Conservation (phyloP, 2,329 filamentous ascomycete genomes). For the Fusarium continuum region DNA sequence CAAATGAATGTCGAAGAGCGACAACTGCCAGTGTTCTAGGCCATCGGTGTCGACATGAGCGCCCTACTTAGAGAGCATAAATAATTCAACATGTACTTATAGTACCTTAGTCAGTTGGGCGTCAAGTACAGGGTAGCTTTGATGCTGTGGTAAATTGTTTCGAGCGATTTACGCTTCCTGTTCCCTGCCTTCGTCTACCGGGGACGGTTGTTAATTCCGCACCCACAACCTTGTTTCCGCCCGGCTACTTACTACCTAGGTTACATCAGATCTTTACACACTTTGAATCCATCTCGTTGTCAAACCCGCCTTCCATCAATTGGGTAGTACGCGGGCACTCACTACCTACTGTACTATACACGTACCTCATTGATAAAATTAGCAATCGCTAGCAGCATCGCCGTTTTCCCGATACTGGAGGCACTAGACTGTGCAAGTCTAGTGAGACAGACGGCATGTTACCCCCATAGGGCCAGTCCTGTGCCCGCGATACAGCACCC, state of each 20-base stretch:
- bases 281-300: too few relatives aligned
- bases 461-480: conserved; percentile 6
- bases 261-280: not conserved
- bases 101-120: too few relatives aligned
- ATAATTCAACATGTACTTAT: not conserved
- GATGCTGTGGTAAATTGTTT: not conserved
- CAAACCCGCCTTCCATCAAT: too few relatives aligned
- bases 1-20: not conserved
- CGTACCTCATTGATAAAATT: not conserved
- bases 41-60: not conserved
- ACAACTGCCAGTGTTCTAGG: conserved; percentile 3
- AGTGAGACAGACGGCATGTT: not conserved
- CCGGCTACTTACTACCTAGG: not conserved
- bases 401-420: conserved; percentile 2
- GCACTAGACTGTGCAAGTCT: conserved; percentile 1
- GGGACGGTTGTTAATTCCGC: not conserved
- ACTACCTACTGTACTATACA: too few relatives aligned
- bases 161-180: not conserved
- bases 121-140: not conserved
- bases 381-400: not conserved
- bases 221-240: not conserved
- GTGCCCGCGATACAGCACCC: not conserved
- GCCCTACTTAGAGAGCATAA: not conserved
- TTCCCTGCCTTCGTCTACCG: not conserved
- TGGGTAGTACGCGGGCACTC: too few relatives aligned